These are phyloP conservation scores for Daldinia grandis DNA, from an alignment of 495 filamentous ascomycete genomes.

Conservation along the genomic window DNA sequence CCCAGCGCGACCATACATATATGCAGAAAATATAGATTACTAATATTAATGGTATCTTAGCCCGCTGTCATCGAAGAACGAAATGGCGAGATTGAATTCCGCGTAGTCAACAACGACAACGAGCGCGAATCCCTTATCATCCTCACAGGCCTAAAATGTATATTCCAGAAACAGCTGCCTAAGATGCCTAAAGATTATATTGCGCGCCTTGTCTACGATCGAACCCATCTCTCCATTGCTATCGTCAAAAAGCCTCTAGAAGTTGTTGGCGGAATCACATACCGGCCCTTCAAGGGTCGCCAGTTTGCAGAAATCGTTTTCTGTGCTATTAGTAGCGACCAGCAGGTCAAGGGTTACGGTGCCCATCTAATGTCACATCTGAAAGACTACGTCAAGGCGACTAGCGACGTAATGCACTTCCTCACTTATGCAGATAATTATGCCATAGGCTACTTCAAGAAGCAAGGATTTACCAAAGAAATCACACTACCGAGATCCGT, in stretches of 20 bases:
- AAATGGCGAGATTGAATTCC: constrained; percentile 95
- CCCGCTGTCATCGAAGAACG: constrained; percentile 94
- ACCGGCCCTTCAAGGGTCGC: constrained; percentile 91
- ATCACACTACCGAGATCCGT: constrained; percentile 88
- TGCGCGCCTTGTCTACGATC: constrained; percentile 93
- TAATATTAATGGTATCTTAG: constrained; percentile 51
- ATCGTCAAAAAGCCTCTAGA: constrained; percentile 97
- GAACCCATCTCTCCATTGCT: constrained; percentile 93
- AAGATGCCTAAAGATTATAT: constrained; percentile 99
- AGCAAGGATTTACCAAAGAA: constrained; percentile 98
- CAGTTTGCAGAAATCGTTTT: constrained; percentile 99
- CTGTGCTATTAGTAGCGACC: constrained; percentile 96
- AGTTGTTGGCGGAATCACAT: constrained; percentile 96
- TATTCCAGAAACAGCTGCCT: constrained; percentile 97
- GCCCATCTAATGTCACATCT: constrained; percentile 98
- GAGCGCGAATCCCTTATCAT: constrained; percentile 89
- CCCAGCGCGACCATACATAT: neutral
- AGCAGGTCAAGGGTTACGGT: constrained; percentile 98
- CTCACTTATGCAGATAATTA: constrained; percentile 99
- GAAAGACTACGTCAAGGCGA: constrained; percentile 98
- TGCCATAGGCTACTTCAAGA: constrained; percentile 98
- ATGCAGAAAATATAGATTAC: neutral
- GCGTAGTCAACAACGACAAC: constrained; percentile 97
- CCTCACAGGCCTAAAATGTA: constrained; percentile 93
- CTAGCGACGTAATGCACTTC: constrained; percentile 96